phyloP scores from a whole-genome alignment of 495 filamentous ascomycete genomes.

The Aspergillus conjunctus region DNA sequence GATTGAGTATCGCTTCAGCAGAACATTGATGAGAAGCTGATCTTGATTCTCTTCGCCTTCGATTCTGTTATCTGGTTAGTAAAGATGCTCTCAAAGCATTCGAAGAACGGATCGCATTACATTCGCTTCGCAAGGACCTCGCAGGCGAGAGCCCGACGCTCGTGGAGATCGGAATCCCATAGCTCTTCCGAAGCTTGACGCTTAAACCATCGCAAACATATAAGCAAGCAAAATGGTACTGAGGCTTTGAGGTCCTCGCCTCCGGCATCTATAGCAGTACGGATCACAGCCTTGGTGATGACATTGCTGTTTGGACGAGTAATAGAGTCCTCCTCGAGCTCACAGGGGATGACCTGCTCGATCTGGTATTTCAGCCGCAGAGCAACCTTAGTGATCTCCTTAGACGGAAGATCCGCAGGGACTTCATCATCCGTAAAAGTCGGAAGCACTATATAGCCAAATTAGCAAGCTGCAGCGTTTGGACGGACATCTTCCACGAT shows the following conservation, averaged over 20 bases:
- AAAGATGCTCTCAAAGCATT: neutral
- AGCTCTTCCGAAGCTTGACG: constrained; percentile 78
- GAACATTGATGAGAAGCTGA: constrained; percentile 74
- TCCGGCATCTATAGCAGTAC: constrained; percentile 78
- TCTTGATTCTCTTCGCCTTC: constrained; percentile 75
- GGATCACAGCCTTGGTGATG: constrained; percentile 76
- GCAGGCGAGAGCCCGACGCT: constrained; percentile 77
- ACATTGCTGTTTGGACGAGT: constrained; percentile 79
- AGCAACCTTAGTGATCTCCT: constrained; percentile 82
- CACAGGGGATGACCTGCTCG: constrained; percentile 84
- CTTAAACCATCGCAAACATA: constrained; percentile 91
- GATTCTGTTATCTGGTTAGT: constrained; percentile 54
- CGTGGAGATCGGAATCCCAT: constrained; percentile 86
- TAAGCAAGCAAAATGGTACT: constrained; percentile 81
- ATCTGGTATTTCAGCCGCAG: constrained; percentile 89
- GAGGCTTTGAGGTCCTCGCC: constrained; percentile 73
- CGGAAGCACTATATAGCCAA: constrained; percentile 35
- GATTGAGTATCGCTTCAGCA: constrained; percentile 92
- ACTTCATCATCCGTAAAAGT: constrained; percentile 38
- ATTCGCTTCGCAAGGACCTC: constrained; percentile 94
- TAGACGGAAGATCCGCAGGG: constrained; percentile 56
- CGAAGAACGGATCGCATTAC: constrained; percentile 35
- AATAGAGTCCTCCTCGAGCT: constrained; percentile 71
- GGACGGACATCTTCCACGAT: constrained; percentile 17
- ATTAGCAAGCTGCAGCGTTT: constrained; percentile 26